Evolutionary conservation across 73 alveolate species (phyloP), one percentile per base, ranked within the genome.

Genomic region (Paraurostyla sp.): DNA sequence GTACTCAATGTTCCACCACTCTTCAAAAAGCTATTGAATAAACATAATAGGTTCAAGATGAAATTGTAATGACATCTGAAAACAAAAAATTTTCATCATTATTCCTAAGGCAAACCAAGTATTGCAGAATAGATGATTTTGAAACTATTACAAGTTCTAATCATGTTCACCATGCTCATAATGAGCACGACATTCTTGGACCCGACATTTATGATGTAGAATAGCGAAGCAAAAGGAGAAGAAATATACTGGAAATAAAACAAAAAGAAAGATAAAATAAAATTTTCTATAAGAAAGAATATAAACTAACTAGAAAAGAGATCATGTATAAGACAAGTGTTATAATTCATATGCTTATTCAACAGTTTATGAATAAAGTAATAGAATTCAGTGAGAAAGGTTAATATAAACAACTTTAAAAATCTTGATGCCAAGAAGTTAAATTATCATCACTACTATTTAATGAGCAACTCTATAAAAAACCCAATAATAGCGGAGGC

Each of bases 371-470:
- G 65, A 30, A 73, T 50, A 73, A 43, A 73, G 86, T 73, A 4
- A 45, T 73, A 4, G 60, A 42, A 3, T 33, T 27, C n/a, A 29
- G 33, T 23, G 71, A 43, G 29, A 75, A 49, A 1, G 76, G 29
- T 25, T 9, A 6, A 9, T 2, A 32, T n/a, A 11, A 49, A 20
- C 22, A 23, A 49, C 4, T 3, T 2, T 22, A 75, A 18, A 35
- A 75, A 75, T 48, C 57, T 23, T 48, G 35, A 25, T 46, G 87
- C 25, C 49, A 54, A 22, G 80, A 78, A 52, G 78, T 54, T 0
- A 78, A 54, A 35, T 43, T 51, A 40, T 78, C 89, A 16, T 51
- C 89, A 27, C 54, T 78, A 25, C 71, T 78, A 35, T 78, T 78
- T 52, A 40, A 78, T 78, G 80, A 78, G 80, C 49, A 54, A 35